A percentile compares a stretch with the other conserved stretches of the same genome.
Evolutionary conservation across 225 moss, liverwort and hornwort species (phyloP).

Genomic region (Bryum argenteum): DNA sequence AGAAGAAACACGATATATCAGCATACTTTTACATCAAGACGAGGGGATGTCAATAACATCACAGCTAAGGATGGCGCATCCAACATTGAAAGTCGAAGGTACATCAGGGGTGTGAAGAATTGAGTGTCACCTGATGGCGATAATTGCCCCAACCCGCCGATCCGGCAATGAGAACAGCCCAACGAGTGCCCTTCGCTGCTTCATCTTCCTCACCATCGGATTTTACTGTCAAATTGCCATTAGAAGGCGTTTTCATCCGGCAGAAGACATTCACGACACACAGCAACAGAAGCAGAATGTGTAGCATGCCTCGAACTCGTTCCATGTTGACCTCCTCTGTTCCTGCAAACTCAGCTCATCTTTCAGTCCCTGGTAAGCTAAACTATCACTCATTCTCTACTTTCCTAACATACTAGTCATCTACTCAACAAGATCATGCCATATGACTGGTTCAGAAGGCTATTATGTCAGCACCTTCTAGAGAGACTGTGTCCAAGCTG

Average conservation of each 20-base stretch:
- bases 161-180: conserved; percentile 62
- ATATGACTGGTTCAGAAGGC: not conserved
- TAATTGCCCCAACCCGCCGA: conserved; percentile 49
- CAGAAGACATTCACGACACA: conserved; percentile 28
- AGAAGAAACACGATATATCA: conserved; percentile 16
- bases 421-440: conserved; percentile 7
- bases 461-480: not conserved
- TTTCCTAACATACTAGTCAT: not conserved
- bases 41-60: not conserved
- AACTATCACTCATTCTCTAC: not conserved
- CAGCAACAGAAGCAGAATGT: conserved; percentile 32
- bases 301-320: conserved; percentile 14
- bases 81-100: not conserved
- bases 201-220: conserved; percentile 27
- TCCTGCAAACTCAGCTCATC: conserved; percentile 31
- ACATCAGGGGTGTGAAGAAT: not conserved
- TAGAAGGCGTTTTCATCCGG: conserved; percentile 32
- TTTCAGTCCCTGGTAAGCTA: not conserved
- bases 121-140: conserved; percentile 55
- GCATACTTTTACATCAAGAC: not conserved
- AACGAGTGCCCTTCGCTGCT: conserved; percentile 31
- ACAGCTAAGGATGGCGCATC: too few relatives aligned
- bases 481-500: conserved; percentile 3
- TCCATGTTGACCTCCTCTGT: conserved; percentile 30
- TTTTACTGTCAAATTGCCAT: conserved; percentile 30